Conservation (phyloP, 495 filamentous ascomycete species). For the Thermothielavioides terrestris region DNA sequence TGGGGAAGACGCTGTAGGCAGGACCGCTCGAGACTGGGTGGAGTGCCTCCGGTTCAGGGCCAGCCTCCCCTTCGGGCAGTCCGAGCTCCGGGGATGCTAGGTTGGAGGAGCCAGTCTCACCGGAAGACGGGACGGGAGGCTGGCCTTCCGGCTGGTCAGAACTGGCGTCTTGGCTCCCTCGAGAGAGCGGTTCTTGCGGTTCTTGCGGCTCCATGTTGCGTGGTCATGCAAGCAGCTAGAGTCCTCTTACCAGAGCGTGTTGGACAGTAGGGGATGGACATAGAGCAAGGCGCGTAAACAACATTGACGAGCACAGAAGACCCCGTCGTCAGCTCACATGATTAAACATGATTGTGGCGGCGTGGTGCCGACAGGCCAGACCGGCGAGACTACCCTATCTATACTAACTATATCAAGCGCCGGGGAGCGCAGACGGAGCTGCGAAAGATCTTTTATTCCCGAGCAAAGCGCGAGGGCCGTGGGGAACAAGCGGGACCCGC, state of each 20-base stretch:
- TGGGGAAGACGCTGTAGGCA: slow-evolving; percentile 50
- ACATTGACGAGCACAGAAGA: no score
- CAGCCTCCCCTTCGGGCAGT: not conserved
- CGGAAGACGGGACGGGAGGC: not conserved
- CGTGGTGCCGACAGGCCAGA: not conserved
- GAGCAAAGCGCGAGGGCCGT: slow-evolving; percentile 5
- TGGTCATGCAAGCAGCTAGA: no score
- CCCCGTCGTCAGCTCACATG: not conserved
- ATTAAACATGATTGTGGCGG: no score
- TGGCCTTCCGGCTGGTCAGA: not conserved
- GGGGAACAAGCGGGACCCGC: slow-evolving; percentile 8
- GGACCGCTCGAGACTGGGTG: slow-evolving; percentile 31
- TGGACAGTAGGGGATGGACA: not conserved
- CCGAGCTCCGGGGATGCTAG: not conserved
- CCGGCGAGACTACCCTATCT: not conserved
- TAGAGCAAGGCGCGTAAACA: no score
- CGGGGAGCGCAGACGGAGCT: not conserved
- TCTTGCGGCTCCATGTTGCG: not conserved
- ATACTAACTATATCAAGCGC: not conserved
- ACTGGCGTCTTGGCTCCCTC: not conserved
- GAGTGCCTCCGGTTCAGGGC: slow-evolving; percentile 18
- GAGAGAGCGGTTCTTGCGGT: not conserved
- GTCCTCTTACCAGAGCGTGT: not conserved
- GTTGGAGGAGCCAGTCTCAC: not conserved
- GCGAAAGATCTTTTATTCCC: slow-evolving; percentile 3